Base-by-base conservation (phyloP, 2,329 filamentous ascomycete species). In the Xenosphaeropsis pyriputrescens region DNA sequence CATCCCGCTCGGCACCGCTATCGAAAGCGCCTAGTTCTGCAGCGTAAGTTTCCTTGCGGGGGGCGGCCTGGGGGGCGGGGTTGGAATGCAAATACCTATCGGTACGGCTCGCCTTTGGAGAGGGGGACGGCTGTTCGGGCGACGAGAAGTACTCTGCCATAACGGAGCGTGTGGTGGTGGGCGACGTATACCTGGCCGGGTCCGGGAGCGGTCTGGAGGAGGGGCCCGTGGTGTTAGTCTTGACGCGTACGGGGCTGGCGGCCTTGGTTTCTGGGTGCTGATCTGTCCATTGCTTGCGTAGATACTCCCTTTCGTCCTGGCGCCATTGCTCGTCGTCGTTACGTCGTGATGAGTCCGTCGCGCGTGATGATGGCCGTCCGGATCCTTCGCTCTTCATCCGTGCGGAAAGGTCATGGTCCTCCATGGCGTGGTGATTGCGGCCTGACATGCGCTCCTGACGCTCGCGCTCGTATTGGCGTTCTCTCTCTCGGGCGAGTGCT, bases 401-500 rank as follows among this genome's bases (percentile, higher is more conserved):
- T 11, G 42, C 36, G 29, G 45, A 29, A 16, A 53, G 22, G 42
- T 55, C 52, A 38, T 56, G 51, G 30, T 51, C 46, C 37, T 54
- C 49, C 3, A 50, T 35, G 8, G 22, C 41, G 26, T 52, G 44
- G 8, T 43, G 51, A 19, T 42, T 45, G 13, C 45, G 43, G 14
- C 42, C 36, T 30, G 42, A 42, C 15, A 47, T 18, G 38, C 68
- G 59, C 18, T 69, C 66, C 43, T 75, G 66, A 11, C 75, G 64
- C 51, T 78, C 75, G 17, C 58, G 59, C 49, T 79, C 67, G 48
- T 81, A 81, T 47, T 72, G 67, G 30, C 65, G 64, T 51, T 84
- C 79, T 33, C 79, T 67, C 45, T 79, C 74, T 45, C 77, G 72
- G 12, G 79, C 78, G 49, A 73, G 67, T 49, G 76, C 73, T 1